A percentile compares a stretch with the other conserved stretches of the same genome.
phyloP scores from a whole-genome alignment of 202 grass and related monocot species.

The Sporobolus alterniflorus region DNA sequence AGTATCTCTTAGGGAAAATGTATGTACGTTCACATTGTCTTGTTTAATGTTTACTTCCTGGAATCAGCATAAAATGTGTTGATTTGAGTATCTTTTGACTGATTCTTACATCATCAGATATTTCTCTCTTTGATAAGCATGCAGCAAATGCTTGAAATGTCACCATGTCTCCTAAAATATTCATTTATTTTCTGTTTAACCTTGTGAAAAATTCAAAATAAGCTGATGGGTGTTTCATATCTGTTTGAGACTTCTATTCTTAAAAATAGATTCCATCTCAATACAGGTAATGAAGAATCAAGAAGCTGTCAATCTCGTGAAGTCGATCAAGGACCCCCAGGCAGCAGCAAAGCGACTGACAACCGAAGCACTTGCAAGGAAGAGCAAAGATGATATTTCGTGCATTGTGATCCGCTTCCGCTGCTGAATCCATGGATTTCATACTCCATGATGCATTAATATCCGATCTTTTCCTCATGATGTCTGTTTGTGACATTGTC shows the following conservation, averaged over 20 bases:
- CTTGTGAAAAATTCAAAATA: not conserved
- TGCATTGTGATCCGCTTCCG: conserved; percentile 95
- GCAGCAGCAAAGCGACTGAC: conserved; percentile 91
- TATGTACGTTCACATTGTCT: not conserved
- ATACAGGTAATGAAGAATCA: conserved; percentile 94
- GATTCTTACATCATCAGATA: not conserved
- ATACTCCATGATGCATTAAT: not conserved
- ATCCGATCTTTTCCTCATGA: not conserved
- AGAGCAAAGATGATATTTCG: conserved; percentile 99
- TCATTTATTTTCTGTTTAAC: not conserved
- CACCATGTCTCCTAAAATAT: not conserved
- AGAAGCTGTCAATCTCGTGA: conserved; percentile 86
- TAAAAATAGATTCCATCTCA: not conserved
- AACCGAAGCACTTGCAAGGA: conserved; percentile 74
- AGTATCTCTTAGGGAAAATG: not conserved
- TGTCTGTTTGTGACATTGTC: not conserved
- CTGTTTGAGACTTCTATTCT: not conserved
- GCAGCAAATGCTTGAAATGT: not conserved
- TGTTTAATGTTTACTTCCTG: not conserved
- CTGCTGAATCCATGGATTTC: conserved; percentile 48
- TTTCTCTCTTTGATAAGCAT: not conserved
- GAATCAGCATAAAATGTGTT: not conserved
- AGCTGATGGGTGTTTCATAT: not conserved
- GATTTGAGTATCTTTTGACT: not conserved
- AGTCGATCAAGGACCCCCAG: conserved; percentile 90